A percentile compares a stretch with the other conserved stretches of the same genome.
Conservation (phyloP, 208 protist genomes). For the Trypanosoma mega region DNA sequence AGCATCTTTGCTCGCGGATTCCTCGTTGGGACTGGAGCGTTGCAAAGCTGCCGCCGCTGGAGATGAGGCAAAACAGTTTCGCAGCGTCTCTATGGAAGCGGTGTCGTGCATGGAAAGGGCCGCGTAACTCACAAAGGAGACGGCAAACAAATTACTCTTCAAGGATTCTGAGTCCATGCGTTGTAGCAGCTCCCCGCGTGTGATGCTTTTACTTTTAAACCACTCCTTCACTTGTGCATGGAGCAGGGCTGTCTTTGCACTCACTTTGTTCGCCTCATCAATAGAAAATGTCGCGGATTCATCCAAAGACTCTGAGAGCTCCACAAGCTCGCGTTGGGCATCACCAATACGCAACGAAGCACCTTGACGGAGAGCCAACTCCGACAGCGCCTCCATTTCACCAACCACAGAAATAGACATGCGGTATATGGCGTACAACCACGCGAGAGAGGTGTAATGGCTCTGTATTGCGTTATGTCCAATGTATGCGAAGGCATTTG, state of each 20-base stretch:
- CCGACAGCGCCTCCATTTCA: conserved; percentile 18
- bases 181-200: not conserved
- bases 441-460: conserved; percentile 16
- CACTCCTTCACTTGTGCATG: conserved; percentile 12
- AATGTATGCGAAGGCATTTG: conserved; percentile 4
- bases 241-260: not conserved
- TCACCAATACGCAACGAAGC: conserved; percentile 15
- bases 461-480: conserved; percentile 2
- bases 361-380: conserved; percentile 12
- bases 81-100: conserved; percentile 9
- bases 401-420: conserved; percentile 23
- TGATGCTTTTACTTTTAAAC: conserved; percentile 3
- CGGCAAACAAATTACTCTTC: not conserved
- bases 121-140: conserved; percentile 18
- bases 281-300: not conserved
- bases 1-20: no score
- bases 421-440: conserved; percentile 28
- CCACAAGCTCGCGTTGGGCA: conserved; percentile 16
- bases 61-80: not conserved
- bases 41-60: conserved; percentile 3
- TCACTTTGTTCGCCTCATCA: not conserved
- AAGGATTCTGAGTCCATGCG: no score
- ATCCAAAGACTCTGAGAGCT: conserved; percentile 22
- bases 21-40: not conserved
- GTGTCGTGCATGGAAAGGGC: conserved; percentile 14